These are phyloP conservation scores for Botryotinia calthae DNA, from an alignment of 2,329 filamentous ascomycete species.

Conservation along the genomic window DNA sequence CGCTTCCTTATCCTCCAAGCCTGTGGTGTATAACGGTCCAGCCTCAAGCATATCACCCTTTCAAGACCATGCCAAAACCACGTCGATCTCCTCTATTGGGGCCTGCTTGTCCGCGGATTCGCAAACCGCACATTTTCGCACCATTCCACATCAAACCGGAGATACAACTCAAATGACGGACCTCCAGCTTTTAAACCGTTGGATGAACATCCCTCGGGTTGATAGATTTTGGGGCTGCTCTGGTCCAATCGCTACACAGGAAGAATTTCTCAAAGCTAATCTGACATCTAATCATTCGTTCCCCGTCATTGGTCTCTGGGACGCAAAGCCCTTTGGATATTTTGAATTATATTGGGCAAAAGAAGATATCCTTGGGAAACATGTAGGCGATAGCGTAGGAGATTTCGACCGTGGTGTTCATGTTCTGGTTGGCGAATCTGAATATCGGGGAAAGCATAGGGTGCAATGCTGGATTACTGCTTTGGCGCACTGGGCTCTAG, in stretches of 20 bases:
- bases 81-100: constrained; percentile 35
- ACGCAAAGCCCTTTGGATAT: constrained; percentile 92
- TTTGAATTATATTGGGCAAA: constrained; percentile 99
- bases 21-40: constrained; percentile 64
- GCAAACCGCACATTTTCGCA: constrained; percentile 44
- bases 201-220: constrained; percentile 87
- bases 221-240: constrained; percentile 78
- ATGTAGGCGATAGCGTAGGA: constrained; percentile 64
- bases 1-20: constrained; percentile 64
- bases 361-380: constrained; percentile 74
- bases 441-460: constrained; percentile 75
- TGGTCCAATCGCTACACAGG: constrained; percentile 54
- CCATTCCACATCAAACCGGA: constrained; percentile 35
- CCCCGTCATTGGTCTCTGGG: constrained; percentile 89
- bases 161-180: constrained; percentile 47
- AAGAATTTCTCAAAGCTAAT: constrained; percentile 64
- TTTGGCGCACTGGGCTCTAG: constrained; percentile 81
- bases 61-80: constrained; percentile 33
- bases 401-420: constrained; percentile 91
- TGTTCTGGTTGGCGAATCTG: constrained; percentile 86
- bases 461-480: constrained; percentile 81
- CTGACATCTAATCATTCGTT: constrained; percentile 74
- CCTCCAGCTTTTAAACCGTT: constrained; percentile 70
- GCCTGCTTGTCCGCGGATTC: constrained; percentile 40
- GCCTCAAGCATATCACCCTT: constrained; percentile 32